Evolutionary conservation across 2,329 filamentous ascomycete species (phyloP), one percentile per base, ranked within the genome.

Genomic region (Colletotrichum sublineola): DNA sequence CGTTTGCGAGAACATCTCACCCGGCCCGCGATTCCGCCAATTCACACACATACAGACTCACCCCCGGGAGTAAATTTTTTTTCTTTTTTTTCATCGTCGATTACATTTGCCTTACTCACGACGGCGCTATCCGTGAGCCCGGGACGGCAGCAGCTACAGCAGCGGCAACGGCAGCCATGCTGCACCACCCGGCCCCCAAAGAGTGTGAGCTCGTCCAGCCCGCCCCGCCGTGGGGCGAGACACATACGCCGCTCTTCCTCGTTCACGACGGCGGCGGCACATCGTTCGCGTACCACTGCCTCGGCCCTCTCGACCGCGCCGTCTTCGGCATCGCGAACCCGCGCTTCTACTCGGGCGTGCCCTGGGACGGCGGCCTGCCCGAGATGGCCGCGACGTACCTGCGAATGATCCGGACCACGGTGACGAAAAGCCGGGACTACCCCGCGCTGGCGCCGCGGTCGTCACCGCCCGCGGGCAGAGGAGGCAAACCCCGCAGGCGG

Each of bases 211-310:
- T 74, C 29, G 33, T 74, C 63, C 73, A 74, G 48, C 63, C 66
- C 55, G 69, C 66, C 53, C 18, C 53, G 33, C 66, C 69, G 38
- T 7, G 65, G 9, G 53, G 38, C 15, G 74, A 74, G 42, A 62
- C 63, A 31, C 73, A 77, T 33, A 81, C 82, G n/a, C 88, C 89
- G 2, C 80, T 89, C 58, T 81, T 91, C 69, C 83, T 91, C 55
- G 81, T 90, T 50, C 89, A 91, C 79, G 89, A 91, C 73, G 89
- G 89, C 74, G 88, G 89, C 74, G 89, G 89, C 76, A 91, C 89
- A 2, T 86, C 85, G 2, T 90, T 88, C 76, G 84, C 84, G 75
- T 91, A 91, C 77, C 84, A 88, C 78, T 86, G 85, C 73, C 82
- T 91, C 5, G 82, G 85, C 24, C 76, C 82, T 1, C 80, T 90